Evolutionary conservation across 768 basidiomycete species (phyloP).

Genomic region (Hypholoma fasciculare): DNA sequence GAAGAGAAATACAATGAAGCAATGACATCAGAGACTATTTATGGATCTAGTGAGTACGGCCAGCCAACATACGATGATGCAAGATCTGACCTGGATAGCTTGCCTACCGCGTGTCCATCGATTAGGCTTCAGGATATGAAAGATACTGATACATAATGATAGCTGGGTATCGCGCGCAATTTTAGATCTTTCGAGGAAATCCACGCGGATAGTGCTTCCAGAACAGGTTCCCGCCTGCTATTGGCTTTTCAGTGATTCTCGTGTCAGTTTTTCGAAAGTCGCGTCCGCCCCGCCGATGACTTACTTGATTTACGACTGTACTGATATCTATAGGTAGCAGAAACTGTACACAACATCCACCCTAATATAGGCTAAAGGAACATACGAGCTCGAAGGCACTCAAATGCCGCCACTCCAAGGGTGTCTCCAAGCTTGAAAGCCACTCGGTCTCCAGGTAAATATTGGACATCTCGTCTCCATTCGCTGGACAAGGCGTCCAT

Average conservation of each 20-base stretch:
- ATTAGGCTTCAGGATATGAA: slow-evolving; percentile 1
- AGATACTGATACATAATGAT: slow-evolving; percentile 2
- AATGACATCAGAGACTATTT: background rate
- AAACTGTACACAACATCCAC: background rate
- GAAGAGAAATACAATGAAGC: background rate
- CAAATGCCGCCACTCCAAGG: slow-evolving; percentile 31
- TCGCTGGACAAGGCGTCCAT: slow-evolving; percentile 34
- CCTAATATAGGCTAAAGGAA: slow-evolving; percentile 6
- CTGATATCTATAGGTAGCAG: slow-evolving; percentile 21
- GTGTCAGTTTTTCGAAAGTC: background rate
- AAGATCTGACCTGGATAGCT: background rate
- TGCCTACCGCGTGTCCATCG: slow-evolving; percentile 3
- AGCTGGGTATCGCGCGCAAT: background rate
- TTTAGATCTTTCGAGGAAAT: slow-evolving; percentile 22
- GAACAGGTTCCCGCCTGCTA: slow-evolving; percentile 22
- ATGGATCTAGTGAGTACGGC: background rate
- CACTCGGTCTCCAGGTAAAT: slow-evolving; percentile 28
- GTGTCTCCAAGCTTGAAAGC: slow-evolving; percentile 31
- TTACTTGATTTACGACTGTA: slow-evolving; percentile 24
- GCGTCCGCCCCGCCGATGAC: background rate
- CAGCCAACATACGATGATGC: background rate
- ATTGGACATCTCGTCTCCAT: slow-evolving; percentile 25
- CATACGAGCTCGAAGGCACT: slow-evolving; percentile 28
- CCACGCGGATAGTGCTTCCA: slow-evolving; percentile 33
- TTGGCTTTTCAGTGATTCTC: slow-evolving; percentile 19